These are phyloP conservation scores for Epichloe uncinata DNA, from an alignment of 2,329 filamentous ascomycete species.

Conservation along the genomic window DNA sequence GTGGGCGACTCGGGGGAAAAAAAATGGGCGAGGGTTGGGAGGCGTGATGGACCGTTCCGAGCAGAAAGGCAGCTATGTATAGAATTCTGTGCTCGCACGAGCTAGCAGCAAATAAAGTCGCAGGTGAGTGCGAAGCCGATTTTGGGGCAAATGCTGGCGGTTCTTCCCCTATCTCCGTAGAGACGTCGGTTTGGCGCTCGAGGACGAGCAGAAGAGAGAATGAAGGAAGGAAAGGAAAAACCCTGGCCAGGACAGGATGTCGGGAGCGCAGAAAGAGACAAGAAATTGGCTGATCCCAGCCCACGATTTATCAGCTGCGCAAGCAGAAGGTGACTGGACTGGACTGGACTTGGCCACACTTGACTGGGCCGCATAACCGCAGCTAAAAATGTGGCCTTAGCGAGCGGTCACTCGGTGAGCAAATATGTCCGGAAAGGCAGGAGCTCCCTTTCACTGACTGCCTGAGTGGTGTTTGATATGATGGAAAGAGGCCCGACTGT, in stretches of 20 bases:
- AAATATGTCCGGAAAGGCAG: background rate
- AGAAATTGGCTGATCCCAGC: constrained; percentile 7
- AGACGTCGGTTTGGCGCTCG: background rate
- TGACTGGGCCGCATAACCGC: constrained; percentile 1
- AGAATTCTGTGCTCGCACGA: background rate
- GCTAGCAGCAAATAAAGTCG: background rate
- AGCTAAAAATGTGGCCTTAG: constrained; percentile 1
- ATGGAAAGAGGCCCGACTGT: background rate
- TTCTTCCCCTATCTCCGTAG: background rate
- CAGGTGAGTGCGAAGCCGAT: background rate
- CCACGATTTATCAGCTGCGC: constrained; percentile 19
- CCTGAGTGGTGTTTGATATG: background rate
- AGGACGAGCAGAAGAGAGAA: background rate
- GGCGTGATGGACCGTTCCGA: constrained; percentile 5
- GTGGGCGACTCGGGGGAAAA: background rate
- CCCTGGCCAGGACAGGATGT: constrained; percentile 1
- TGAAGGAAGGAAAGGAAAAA: background rate
- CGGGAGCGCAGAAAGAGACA: background rate
- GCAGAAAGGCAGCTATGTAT: background rate
- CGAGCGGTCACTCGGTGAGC: background rate
- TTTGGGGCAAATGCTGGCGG: background rate
- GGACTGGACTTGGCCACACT: constrained; percentile 1
- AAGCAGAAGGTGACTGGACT: constrained; percentile 5
- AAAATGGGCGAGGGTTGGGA: background rate
- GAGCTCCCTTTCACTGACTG: background rate